A percentile compares a stretch with the other conserved stretches of the same genome.
These are phyloP conservation scores for Croton setiger DNA, from an alignment of 441 rosid genomes.

Conservation along the genomic window DNA sequence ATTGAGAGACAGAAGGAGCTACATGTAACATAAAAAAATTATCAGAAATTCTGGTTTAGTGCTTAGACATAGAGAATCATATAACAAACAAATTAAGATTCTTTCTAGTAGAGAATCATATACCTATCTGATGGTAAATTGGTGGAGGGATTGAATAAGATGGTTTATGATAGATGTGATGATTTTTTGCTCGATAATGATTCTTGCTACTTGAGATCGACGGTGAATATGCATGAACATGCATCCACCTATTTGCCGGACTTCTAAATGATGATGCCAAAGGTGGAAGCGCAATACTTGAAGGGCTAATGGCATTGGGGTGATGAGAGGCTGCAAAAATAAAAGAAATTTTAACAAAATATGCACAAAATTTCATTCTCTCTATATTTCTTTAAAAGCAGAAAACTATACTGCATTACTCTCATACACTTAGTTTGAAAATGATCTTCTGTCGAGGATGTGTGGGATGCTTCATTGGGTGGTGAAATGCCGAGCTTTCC, in stretches of 20 bases:
- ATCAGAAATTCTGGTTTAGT: conserved; percentile 2
- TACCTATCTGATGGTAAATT: conserved; percentile 27
- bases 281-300: conserved; percentile 52
- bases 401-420: conserved; percentile 7
- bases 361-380: conserved; percentile 7
- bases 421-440: conserved; percentile 33
- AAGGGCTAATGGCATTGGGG: conserved; percentile 41
- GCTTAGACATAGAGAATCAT: not conserved
- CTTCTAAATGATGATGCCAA: conserved; percentile 26
- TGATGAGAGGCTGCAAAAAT: conserved; percentile 31
- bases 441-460: conserved; percentile 21
- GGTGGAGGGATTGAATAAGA: conserved; percentile 28
- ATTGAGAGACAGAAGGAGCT: conserved; percentile 37
- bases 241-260: conserved; percentile 29
- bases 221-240: conserved; percentile 33
- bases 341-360: conserved; percentile 9
- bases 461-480: conserved; percentile 21
- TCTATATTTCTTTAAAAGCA: conserved; percentile 6
- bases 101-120: conserved; percentile 12
- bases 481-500: conserved; percentile 27
- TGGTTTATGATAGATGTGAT: conserved; percentile 25
- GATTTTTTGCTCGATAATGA: conserved; percentile 28
- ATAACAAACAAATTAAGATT: not conserved
- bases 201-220: conserved; percentile 26
- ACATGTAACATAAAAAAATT: conserved; percentile 1